Percentiles rank a stretch among this genome's conserved stretches.
phyloP scores from a whole-genome alignment of 495 filamentous ascomycete species.

The Hamigera avellanea region DNA sequence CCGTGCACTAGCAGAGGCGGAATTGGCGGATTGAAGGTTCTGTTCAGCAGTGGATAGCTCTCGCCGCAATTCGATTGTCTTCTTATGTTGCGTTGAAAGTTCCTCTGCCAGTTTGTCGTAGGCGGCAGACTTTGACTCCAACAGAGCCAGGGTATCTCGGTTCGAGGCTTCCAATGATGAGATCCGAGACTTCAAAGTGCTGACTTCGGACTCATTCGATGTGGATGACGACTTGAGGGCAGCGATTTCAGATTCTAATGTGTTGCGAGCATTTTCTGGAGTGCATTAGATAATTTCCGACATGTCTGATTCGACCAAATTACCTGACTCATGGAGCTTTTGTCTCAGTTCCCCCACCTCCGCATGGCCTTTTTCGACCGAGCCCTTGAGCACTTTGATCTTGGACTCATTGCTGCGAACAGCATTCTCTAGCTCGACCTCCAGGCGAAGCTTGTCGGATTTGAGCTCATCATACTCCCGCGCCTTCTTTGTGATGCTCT shows the following conservation, averaged over 20 bases:
- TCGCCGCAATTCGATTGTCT: conserved; percentile 68
- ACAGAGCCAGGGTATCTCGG: conserved; percentile 71
- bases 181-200: conserved; percentile 66
- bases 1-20: conserved; percentile 60
- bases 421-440: conserved; percentile 87
- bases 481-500: conserved; percentile 57
- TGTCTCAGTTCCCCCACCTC: conserved; percentile 67
- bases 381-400: conserved; percentile 64
- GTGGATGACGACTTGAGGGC: conserved; percentile 64
- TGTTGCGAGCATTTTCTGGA: conserved; percentile 49
- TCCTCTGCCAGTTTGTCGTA: conserved; percentile 80
- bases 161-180: conserved; percentile 81
- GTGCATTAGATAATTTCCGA: conserved; percentile 9
- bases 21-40: conserved; percentile 66
- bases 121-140: conserved; percentile 81
- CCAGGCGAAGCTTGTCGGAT: conserved; percentile 71
- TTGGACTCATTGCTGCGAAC: conserved; percentile 71
- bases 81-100: conserved; percentile 76
- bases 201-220: conserved; percentile 64
- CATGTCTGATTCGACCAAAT: background rate
- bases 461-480: conserved; percentile 67
- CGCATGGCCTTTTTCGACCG: conserved; percentile 68
- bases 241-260: conserved; percentile 72
- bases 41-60: conserved; percentile 73
- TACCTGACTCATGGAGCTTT: conserved; percentile 75